Evolutionary conservation across 2,329 filamentous ascomycete genomes (phyloP), one percentile per base, ranked within the genome.

Genomic region (Colletotrichum simmondsii): DNA sequence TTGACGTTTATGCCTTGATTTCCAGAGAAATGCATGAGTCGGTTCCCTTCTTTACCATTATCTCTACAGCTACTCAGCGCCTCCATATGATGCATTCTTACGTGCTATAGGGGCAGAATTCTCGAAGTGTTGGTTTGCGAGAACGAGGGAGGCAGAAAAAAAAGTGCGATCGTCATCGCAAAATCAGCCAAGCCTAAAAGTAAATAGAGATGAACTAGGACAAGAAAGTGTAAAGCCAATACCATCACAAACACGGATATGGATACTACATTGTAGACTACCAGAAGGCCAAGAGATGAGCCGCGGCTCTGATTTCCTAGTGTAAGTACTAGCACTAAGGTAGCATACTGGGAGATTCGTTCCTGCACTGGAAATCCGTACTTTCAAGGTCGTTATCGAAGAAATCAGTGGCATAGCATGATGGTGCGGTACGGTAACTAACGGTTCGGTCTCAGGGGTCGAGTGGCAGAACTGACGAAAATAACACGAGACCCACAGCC

Each of bases 251-350:
- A 53, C 8, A 14, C 5, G 42, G 30, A 11, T 28, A 66, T 46
- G 42, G 14, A 71, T 42, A 54, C 37, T 32, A 64, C 11, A 26
- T 28, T 24, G 22, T 3, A 30, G 42, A 3, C 57, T 68, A 35
- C 63, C 57, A 63, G 57, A 56, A 14, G 14, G 63, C 68, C 63
- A 67, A 71, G 68, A 71, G 57, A 71, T 58, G 64, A 54, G 42
- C 42, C 42, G 42, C 16, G 62, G 62, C 30, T 57, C 64, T 58
- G 52, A 26, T 5, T 37, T 12, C 4, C 37, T 42, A 19, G 5
- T 56, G 26, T 16, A 28, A 1, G 16, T 11, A 52, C 32, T 35
- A 35, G 5, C 32, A 35, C 32, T 35, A 24, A 11, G 49, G 52
- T 26, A 57, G 54, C 28, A 58, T 6, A 24, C 4, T 12, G 28